phyloP scores from a whole-genome alignment of 2,329 filamentous ascomycete species.

The Hypoxylon sp. region DNA sequence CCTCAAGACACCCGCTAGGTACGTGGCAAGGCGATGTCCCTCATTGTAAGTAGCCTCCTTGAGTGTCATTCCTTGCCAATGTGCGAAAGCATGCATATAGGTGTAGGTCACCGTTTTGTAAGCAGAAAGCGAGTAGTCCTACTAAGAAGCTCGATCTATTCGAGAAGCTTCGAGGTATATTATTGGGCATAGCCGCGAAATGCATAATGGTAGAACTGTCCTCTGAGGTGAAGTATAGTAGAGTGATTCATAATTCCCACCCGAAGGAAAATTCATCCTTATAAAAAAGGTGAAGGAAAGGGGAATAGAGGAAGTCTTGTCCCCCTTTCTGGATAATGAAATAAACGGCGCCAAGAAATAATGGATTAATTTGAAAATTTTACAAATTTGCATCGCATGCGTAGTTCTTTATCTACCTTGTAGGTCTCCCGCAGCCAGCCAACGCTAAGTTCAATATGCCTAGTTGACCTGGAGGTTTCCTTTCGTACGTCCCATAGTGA shows the following conservation, averaged over 20 bases:
- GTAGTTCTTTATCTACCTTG: not conserved
- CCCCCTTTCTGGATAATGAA: no score
- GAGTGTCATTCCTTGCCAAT: not conserved
- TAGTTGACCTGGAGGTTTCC: not conserved
- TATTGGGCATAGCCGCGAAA: no score
- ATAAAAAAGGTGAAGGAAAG: no score
- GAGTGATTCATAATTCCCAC: no score
- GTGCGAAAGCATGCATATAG: not conserved
- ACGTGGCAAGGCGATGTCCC: not conserved
- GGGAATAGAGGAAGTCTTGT: no score
- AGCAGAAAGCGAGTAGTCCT: not conserved
- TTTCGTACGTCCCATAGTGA: not conserved
- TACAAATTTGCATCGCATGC: not conserved
- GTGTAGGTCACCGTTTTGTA: not conserved
- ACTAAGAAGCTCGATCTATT: not conserved
- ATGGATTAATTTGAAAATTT: not conserved
- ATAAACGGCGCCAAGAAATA: not conserved
- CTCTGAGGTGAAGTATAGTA: no score
- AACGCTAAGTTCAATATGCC: not conserved
- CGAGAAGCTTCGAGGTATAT: not conserved
- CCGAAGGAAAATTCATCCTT: no score
- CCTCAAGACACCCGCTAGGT: not conserved
- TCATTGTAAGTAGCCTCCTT: not conserved
- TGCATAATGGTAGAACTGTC: no score
- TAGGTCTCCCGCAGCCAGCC: not conserved